Evolutionary conservation across 164 flowering plant genomes (phyloP).

Genomic region (Annona squamosa): DNA sequence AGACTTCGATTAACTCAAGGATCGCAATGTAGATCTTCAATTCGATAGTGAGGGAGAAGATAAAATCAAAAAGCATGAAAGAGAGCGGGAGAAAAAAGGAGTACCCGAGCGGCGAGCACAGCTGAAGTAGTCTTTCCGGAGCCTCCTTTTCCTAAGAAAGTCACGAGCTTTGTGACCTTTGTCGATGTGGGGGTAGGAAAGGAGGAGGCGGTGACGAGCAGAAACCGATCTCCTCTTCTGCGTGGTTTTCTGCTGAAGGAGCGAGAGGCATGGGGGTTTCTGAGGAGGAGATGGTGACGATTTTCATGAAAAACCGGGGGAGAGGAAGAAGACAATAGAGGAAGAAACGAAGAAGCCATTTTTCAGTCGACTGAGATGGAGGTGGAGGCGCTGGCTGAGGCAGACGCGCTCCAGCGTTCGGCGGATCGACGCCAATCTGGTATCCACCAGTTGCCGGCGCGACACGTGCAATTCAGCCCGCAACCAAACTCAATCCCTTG

Average conservation of each 20-base stretch:
- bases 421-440: background rate
- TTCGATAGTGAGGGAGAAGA: too few species aligned
- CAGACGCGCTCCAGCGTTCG: background rate
- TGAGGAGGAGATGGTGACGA: background rate
- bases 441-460: background rate
- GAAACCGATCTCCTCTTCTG: constrained; percentile 1
- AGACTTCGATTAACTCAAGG: too few species aligned
- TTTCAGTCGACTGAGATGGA: background rate
- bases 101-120: constrained; percentile 80
- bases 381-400: background rate
- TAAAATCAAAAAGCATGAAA: background rate
- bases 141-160: constrained; percentile 94
- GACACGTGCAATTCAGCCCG: background rate
- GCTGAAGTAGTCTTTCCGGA: constrained; percentile 91
- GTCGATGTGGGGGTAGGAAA: constrained; percentile 21
- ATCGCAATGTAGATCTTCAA: too few species aligned
- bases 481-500: too few species aligned
- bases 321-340: background rate
- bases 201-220: constrained; percentile 4
- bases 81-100: background rate
- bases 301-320: background rate
- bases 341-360: background rate
- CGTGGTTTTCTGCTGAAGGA: background rate
- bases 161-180: constrained; percentile 53
- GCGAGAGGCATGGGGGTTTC: constrained; percentile 3